Conservation (phyloP, 768 basidiomycete genomes). For the Tylopilus subfusipes region DNA sequence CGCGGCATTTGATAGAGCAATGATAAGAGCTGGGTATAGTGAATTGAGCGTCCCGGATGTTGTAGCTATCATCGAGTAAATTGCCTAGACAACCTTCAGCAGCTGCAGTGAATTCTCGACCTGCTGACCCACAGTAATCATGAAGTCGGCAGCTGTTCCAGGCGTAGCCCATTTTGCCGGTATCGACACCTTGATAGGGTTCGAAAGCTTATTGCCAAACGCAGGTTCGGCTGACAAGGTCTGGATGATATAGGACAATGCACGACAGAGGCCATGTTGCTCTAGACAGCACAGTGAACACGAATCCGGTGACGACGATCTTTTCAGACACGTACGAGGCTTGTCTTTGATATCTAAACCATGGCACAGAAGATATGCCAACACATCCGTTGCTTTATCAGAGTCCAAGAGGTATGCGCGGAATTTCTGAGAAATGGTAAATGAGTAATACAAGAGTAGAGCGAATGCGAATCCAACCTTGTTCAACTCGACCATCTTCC, state of each 20-base stretch:
- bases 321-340: conserved; percentile 56
- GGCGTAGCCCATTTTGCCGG: conserved; percentile 74
- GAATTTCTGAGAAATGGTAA: conserved; percentile 69
- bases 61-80: conserved; percentile 87
- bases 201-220: conserved; percentile 70
- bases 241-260: conserved; percentile 89
- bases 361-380: conserved; percentile 77
- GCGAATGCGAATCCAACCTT: conserved; percentile 53
- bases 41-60: conserved; percentile 79
- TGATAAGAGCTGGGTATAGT: conserved; percentile 89
- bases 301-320: not conserved
- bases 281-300: conserved; percentile 44
- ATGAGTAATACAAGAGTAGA: conserved; percentile 2
- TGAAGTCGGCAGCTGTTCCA: conserved; percentile 80
- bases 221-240: conserved; percentile 80
- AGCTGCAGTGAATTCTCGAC: conserved; percentile 4
- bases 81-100: conserved; percentile 48
- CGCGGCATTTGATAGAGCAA: conserved; percentile 83
- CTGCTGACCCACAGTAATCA: conserved; percentile 65
- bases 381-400: conserved; percentile 71
- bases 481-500: conserved; percentile 92
- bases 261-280: conserved; percentile 86
- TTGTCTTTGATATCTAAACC: conserved; percentile 90
- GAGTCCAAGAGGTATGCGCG: conserved; percentile 76
- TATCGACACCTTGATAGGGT: conserved; percentile 58